phyloP scores from a whole-genome alignment of 306 rosid genomes.

The Urtica urens region DNA sequence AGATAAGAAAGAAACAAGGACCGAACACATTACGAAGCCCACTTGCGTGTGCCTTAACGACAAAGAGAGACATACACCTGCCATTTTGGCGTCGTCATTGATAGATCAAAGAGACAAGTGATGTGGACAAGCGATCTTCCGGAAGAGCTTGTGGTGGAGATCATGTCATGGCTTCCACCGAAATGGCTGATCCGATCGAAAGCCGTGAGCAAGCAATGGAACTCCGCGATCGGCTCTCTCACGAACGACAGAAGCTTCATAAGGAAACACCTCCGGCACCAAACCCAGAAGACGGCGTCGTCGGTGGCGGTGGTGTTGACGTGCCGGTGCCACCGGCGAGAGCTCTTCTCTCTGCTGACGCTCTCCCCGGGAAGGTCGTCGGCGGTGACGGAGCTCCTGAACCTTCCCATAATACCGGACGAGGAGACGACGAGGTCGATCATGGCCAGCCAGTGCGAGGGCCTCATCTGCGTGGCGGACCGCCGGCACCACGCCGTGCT shows the following conservation, averaged over 20 bases:
- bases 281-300: background rate
- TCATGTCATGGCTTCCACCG: slow-evolving; percentile 13
- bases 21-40: too few species aligned
- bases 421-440: background rate
- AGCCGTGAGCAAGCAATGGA: background rate
- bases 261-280: slow-evolving; percentile 1
- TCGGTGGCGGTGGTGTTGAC: background rate
- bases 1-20: too few species aligned
- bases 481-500: background rate
- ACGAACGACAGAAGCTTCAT: background rate
- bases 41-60: too few species aligned
- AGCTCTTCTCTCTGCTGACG: background rate
- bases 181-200: slow-evolving; percentile 8
- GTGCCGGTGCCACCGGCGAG: background rate
- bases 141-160: background rate
- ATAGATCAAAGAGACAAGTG: too few species aligned
- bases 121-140: too few species aligned
- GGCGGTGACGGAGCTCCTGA: background rate
- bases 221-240: background rate
- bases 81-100: too few species aligned
- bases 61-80: background rate
- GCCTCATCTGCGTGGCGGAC: slow-evolving; percentile 3
- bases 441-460: slow-evolving; percentile 1
- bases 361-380: background rate
- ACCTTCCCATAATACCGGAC: background rate